phyloP scores from a whole-genome alignment of 2,329 filamentous ascomycete species.

The Claviceps sp. region DNA sequence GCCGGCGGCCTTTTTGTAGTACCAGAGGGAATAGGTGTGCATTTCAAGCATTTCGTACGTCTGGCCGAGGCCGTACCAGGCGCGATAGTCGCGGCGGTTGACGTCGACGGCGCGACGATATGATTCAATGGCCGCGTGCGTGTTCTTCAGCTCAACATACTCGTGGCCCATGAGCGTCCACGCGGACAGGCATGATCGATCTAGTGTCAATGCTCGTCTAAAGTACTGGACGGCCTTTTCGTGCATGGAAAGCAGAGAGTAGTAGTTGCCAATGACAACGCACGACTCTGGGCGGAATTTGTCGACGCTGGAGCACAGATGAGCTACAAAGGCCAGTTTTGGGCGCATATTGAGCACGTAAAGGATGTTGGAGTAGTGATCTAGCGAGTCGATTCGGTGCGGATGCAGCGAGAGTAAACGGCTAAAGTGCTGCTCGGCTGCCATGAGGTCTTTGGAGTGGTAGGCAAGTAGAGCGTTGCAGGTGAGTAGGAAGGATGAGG shows the following conservation, averaged over 20 bases:
- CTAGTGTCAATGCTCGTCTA: slow-evolving; percentile 77
- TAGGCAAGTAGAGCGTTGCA: slow-evolving; percentile 81
- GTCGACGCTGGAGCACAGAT: slow-evolving; percentile 80
- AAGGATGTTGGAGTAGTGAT: slow-evolving; percentile 94
- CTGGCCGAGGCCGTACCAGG: slow-evolving; percentile 94
- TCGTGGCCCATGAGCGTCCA: slow-evolving; percentile 99
- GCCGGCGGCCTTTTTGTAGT: slow-evolving; percentile 90
- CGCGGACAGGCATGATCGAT: slow-evolving; percentile 80
- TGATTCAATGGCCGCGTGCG: slow-evolving; percentile 91
- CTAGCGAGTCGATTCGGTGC: slow-evolving; percentile 71
- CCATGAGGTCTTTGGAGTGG: slow-evolving; percentile 70
- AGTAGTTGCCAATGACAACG: slow-evolving; percentile 95
- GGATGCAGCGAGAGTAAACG: slow-evolving; percentile 65
- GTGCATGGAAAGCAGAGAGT: slow-evolving; percentile 83
- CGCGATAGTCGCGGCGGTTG: slow-evolving; percentile 90
- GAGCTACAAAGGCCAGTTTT: slow-evolving; percentile 83
- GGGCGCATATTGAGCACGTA: slow-evolving; percentile 83
- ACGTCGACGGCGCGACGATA: slow-evolving; percentile 92
- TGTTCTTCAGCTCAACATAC: slow-evolving; percentile 97
- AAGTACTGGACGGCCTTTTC: slow-evolving; percentile 99
- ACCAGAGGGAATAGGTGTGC: slow-evolving; percentile 94
- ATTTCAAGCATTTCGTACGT: slow-evolving; percentile 97
- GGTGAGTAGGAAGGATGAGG: slow-evolving; percentile 77
- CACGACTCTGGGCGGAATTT: slow-evolving; percentile 96
- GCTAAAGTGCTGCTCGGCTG: slow-evolving; percentile 55